Percentiles rank a stretch among this genome's conserved stretches.
Evolutionary conservation across 495 filamentous ascomycete genomes (phyloP).

Genomic region (Sporormia fimetaria): DNA sequence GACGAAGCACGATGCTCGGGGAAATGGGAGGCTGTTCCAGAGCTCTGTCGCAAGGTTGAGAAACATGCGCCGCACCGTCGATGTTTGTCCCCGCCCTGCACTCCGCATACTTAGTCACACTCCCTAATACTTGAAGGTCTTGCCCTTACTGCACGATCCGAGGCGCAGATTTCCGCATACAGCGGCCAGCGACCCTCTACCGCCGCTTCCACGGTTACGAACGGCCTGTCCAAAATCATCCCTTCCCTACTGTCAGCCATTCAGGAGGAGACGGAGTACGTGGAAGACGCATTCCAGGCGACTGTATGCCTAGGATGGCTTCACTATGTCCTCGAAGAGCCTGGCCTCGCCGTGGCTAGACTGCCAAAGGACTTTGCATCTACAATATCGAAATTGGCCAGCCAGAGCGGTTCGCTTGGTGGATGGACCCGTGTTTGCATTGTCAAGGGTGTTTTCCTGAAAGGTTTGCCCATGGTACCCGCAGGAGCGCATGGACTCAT

Average conservation of each 20-base stretch:
- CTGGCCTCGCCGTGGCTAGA: slow-evolving; percentile 45
- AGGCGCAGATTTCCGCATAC: slow-evolving; percentile 50
- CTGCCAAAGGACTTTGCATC: slow-evolving; percentile 52
- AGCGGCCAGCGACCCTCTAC: slow-evolving; percentile 29
- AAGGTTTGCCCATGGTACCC: slow-evolving; percentile 36
- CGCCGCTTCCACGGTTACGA: slow-evolving; percentile 34
- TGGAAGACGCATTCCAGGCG: slow-evolving; percentile 67
- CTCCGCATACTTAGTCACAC: slow-evolving; percentile 1
- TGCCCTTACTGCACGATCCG: slow-evolving; percentile 60
- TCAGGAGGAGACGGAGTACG: slow-evolving; percentile 44
- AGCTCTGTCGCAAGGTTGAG: slow-evolving; percentile 77
- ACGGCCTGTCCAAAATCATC: slow-evolving; percentile 50
- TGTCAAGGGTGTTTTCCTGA: slow-evolving; percentile 64
- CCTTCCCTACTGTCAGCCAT: slow-evolving; percentile 52
- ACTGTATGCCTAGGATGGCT: slow-evolving; percentile 73
- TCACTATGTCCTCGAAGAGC: slow-evolving; percentile 63
- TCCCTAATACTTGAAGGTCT: slow-evolving; percentile 44
- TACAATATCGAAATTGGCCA: slow-evolving; percentile 39
- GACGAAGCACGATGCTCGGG: slow-evolving; percentile 80
- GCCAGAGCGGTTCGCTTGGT: slow-evolving; percentile 39
- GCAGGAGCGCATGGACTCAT: background rate
- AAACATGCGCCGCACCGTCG: slow-evolving; percentile 82
- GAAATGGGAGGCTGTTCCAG: slow-evolving; percentile 79
- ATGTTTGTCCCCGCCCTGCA: slow-evolving; percentile 47
- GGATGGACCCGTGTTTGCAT: slow-evolving; percentile 72